phyloP scores from a whole-genome alignment of 1,139 yeast species.

The Sugiyamaella japonica region DNA sequence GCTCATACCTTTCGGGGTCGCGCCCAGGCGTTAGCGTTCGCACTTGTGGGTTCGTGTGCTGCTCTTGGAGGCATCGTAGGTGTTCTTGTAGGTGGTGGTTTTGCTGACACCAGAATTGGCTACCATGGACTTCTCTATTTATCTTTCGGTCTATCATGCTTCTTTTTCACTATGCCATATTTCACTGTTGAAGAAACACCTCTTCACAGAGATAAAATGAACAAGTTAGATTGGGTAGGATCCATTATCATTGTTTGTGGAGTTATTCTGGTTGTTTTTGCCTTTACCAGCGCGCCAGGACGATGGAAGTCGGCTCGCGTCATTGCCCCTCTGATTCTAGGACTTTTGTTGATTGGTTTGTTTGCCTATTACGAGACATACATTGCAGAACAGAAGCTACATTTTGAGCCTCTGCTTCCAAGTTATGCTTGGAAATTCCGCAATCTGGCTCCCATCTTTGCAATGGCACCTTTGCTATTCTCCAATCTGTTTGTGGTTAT shows the following conservation, averaged over 20 bases:
- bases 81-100: conserved; percentile 42
- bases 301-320: conserved; percentile 33
- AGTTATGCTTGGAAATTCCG: conserved; percentile 25
- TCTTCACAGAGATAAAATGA: conserved; percentile 27
- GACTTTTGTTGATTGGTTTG: conserved; percentile 31
- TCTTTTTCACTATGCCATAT: conserved; percentile 25
- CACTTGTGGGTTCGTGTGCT: conserved; percentile 35
- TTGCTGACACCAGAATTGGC: conserved; percentile 37
- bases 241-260: conserved; percentile 35
- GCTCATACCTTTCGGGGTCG: conserved; percentile 39
- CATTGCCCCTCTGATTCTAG: conserved; percentile 34
- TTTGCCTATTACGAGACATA: conserved; percentile 28
- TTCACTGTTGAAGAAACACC: conserved; percentile 35
- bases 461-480: conserved; percentile 22
- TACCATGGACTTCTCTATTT: conserved; percentile 39
- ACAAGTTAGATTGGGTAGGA: conserved; percentile 37
- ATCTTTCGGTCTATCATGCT: conserved; percentile 33
- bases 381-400: conserved; percentile 18
- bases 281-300: conserved; percentile 35
- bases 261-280: conserved; percentile 35
- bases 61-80: conserved; percentile 39
- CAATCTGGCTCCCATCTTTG: conserved; percentile 24
- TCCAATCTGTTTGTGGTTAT: conserved; percentile 25
- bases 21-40: conserved; percentile 34
- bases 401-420: conserved; percentile 29